Evolutionary conservation across 2,329 filamentous ascomycete genomes (phyloP), one percentile per base, ranked within the genome.

Genomic region (Diatrype stigma): DNA sequence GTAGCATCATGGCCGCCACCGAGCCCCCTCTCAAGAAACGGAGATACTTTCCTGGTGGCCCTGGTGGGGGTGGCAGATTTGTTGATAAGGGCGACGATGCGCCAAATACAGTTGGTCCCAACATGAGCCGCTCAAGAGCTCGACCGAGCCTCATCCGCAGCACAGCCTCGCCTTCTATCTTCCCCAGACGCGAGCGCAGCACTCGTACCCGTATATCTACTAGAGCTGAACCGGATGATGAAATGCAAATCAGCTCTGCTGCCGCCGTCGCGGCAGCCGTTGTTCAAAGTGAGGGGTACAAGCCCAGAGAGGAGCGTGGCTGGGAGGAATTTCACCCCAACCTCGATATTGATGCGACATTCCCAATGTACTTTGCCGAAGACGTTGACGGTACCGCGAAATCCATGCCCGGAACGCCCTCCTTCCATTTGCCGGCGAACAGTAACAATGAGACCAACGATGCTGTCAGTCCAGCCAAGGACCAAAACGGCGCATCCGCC

Each of bases 301-400:
- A 99, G 68, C 94, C 94, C 30, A 82, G 94, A 64, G 94, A 99
- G 72, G 94, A 99, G 73, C 85, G 93, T 56, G 90, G 90, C 48
- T 99, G 93, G 91, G 92, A 96, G 64, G 94, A 99, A 67, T 97
- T 97, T 58, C 94, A 99, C 69, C 91, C 90, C 0, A 90, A 96
- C 62, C 81, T 99, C 48, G 92, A 97, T 72, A 91, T 96, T 46
- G 90, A 96, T 51, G 80, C 80, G 12, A 82, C 81, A 3, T 87
- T 96, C 57, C 83, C 87, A 59, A 77, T 96, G 2, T 92, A 92
- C 65, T 84, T 81, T 46, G 85, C 91, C 2, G 86, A 94, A 56
- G 89, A 96, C 58, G 86, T 97, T 6, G 93, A 97, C 66, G 90
- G 90, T 19, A 76, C 84, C 40, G 73, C 76, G 22, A 79, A 77